A percentile compares a stretch with the other conserved stretches of the same genome.
These are phyloP conservation scores for Ogataea henricii DNA, from an alignment of 805 yeast genomes.

Conservation along the genomic window DNA sequence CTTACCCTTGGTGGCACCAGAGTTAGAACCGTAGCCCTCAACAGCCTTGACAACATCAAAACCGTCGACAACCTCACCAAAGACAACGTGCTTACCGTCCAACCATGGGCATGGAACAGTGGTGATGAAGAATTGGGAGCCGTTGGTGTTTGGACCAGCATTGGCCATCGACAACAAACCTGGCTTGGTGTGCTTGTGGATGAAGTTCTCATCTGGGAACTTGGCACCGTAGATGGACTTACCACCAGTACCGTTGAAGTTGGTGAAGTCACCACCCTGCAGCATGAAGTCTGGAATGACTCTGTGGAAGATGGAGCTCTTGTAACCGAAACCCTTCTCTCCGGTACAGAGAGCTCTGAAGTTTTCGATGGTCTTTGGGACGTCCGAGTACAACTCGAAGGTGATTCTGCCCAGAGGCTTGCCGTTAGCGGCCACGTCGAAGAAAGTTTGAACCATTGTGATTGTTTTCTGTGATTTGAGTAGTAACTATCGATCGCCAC, in stretches of 20 bases:
- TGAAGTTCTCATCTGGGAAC: conserved; percentile 63
- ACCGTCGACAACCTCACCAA: conserved; percentile 74
- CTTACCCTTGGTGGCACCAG: conserved; percentile 52
- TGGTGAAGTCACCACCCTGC: conserved; percentile 91
- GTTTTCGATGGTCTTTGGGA: conserved; percentile 81
- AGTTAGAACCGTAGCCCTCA: conserved; percentile 62
- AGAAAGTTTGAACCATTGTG: conserved; percentile 37
- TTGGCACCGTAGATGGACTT: conserved; percentile 77
- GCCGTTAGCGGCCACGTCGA: conserved; percentile 44
- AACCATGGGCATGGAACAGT: conserved; percentile 78
- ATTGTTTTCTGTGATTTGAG: neutral
- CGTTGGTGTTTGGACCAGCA: conserved; percentile 91
- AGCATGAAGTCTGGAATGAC: conserved; percentile 96
- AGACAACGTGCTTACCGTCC: conserved; percentile 78
- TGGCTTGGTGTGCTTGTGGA: conserved; percentile 71
- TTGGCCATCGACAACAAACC: conserved; percentile 91
- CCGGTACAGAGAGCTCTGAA: conserved; percentile 86
- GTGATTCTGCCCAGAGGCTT: conserved; percentile 55
- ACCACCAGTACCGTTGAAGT: conserved; percentile 93
- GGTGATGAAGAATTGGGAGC: conserved; percentile 88
- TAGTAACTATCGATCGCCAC: neutral
- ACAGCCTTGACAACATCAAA: conserved; percentile 76
- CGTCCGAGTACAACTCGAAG: conserved; percentile 89
- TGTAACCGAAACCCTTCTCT: conserved; percentile 92
- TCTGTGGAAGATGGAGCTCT: conserved; percentile 90